Conservation (phyloP, 169 alveolate genomes). For the Cytauxzoon felis region DNA sequence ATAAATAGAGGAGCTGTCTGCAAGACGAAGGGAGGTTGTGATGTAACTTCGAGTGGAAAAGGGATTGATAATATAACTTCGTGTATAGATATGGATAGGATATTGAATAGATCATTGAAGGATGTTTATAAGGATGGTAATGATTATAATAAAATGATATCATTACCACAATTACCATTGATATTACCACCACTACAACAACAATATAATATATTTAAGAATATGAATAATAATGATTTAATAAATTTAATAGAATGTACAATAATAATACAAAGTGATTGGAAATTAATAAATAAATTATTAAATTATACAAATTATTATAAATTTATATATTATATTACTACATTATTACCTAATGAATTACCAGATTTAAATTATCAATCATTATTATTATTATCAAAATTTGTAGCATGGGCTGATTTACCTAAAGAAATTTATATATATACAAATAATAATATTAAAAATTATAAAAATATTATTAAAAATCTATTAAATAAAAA, state of each 20-base stretch:
- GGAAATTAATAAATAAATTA: background rate
- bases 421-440: background rate
- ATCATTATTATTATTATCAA: background rate
- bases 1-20: too few species aligned
- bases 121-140: too few species aligned
- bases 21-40: too few species aligned
- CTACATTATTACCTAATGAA: background rate
- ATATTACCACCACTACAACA: too few species aligned
- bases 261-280: background rate
- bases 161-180: too few species aligned
- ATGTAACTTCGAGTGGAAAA: too few species aligned
- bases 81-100: too few species aligned
- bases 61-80: too few species aligned
- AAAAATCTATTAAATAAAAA: background rate
- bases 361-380: background rate
- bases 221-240: too few species aligned
- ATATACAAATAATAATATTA: background rate
- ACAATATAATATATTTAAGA: too few species aligned
- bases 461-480: background rate
- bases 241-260: background rate
- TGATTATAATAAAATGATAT: too few species aligned
- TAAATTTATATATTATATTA: background rate
- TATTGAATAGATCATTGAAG: too few species aligned
- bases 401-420: conserved; percentile 11
- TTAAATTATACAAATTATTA: background rate